Evolutionary conservation across 352 stramenopile species (phyloP), one percentile per base, ranked within the genome.

Genomic region (Thraustochytrium sp.): DNA sequence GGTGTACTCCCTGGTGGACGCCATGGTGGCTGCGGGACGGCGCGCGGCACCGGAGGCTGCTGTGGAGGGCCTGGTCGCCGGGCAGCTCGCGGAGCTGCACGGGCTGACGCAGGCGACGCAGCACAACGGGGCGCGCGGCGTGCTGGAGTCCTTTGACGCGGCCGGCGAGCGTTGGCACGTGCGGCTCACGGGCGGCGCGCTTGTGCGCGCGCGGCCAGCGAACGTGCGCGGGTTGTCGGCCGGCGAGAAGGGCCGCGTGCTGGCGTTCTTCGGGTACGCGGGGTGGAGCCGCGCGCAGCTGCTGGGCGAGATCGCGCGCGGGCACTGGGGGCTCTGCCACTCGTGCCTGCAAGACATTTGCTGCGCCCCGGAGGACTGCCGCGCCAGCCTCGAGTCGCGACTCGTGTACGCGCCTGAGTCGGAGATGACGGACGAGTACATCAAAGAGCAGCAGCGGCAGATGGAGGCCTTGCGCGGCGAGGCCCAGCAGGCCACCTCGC

Each of bases 341-440:
- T 84, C 65, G 1, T 46, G 56, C 59, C 46, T 87, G 31, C 53
- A 76, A 36, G 86, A 89, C 59, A 2, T 89, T n/a, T 23, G 86
- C 2, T 40, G 16, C 0, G 34, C 59, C 13, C 61, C 74, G 1
- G 18, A 16, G 2, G 40, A 65, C 3, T 68, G 84, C n/a, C 72
- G 86, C 40, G 55, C 11, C 13, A 21, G 31, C 2, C 49, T 87
- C 23, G 49, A 85, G 42, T 46, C 51, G 23, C 82, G 86, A 1
- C 76, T 88, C 29, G 85, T 87, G 5, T 89, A 85, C 56, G 86
- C 86, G 16, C 85, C 85, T 1, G 63, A 86, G n/a, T 82, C 84
- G 18, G 86, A 86, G 29, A 89, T 89, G 86, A 88, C 84, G 9
- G 86, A 89, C 37, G 86, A 88, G 4, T 84, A 85, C 46, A 86